A percentile compares a stretch with the other conserved stretches of the same genome.
These are phyloP conservation scores for Backusella tuberculispora DNA, from an alignment of 192 early-diverging fungal species.

Conservation along the genomic window DNA sequence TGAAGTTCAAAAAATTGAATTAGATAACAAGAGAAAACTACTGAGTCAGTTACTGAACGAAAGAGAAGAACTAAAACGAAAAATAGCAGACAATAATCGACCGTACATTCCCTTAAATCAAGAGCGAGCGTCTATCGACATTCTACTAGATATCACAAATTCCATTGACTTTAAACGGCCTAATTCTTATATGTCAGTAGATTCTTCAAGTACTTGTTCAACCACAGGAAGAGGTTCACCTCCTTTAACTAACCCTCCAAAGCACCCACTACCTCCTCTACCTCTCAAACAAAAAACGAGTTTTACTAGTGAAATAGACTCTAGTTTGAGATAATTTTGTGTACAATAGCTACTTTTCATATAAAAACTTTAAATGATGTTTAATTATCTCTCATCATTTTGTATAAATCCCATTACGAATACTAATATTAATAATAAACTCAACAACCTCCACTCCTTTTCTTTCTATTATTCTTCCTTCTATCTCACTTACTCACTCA, in stretches of 20 bases:
- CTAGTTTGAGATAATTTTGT: not conserved
- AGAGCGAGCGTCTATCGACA: conserved; percentile 2
- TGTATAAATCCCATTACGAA: not conserved
- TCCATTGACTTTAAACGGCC: conserved; percentile 12
- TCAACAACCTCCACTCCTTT: not conserved
- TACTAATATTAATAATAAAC: not conserved
- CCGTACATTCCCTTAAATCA: conserved; percentile 8
- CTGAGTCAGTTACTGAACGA: conserved; percentile 32
- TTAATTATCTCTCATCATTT: not conserved
- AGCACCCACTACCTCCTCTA: conserved; percentile 10
- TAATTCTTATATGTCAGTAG: not conserved
- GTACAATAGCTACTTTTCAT: not conserved
- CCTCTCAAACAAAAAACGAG: conserved; percentile 4
- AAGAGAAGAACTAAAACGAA: conserved; percentile 13
- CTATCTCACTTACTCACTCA: too few relatives aligned
- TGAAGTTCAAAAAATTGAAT: conserved; percentile 30
- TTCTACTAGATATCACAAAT: conserved; percentile 9
- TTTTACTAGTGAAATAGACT: not conserved
- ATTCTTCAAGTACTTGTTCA: conserved; percentile 5
- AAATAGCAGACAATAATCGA: not conserved
- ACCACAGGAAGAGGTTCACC: not conserved
- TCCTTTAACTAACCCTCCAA: not conserved
- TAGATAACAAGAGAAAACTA: conserved; percentile 35
- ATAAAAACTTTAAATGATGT: not conserved
- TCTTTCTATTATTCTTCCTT: too few relatives aligned